phyloP scores from a whole-genome alignment of 306 rosid species.

The Glycine latifolia region DNA sequence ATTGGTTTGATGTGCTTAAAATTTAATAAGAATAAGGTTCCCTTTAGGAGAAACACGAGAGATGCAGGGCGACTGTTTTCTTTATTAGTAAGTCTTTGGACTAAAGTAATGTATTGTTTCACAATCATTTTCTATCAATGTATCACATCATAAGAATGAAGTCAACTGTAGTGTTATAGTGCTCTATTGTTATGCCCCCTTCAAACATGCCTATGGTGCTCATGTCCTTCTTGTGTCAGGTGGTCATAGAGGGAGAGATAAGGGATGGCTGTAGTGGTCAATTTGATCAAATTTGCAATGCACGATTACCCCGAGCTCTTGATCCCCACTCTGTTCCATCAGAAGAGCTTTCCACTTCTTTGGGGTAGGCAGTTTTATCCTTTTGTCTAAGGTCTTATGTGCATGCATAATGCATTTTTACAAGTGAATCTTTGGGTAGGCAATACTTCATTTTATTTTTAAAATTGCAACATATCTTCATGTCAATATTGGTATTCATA shows the following conservation, averaged over 20 bases:
- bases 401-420: constrained; percentile 19
- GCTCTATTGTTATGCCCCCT: constrained; percentile 1
- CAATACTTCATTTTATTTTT: constrained; percentile 23
- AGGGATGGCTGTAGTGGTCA: constrained; percentile 68
- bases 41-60: constrained; percentile 31
- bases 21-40: not conserved
- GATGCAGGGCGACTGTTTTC: not conserved
- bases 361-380: constrained; percentile 69
- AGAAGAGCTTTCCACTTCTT: constrained; percentile 92
- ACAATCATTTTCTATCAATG: not conserved
- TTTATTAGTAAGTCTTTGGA: constrained; percentile 29
- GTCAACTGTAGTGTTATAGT: not conserved
- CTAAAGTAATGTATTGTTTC: not conserved
- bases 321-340: constrained; percentile 94
- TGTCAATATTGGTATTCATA: not conserved
- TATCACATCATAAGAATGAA: not conserved
- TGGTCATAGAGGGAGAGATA: constrained; percentile 65
- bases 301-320: constrained; percentile 86
- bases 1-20: constrained; percentile 20
- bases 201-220: constrained; percentile 26
- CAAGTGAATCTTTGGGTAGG: not conserved
- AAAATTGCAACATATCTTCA: constrained; percentile 35
- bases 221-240: constrained; percentile 57
- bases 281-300: constrained; percentile 92
- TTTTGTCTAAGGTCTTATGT: constrained; percentile 20